A percentile compares a stretch with the other conserved stretches of the same genome.
Conservation (phyloP, 1,284 basidiomycete species). For the Trichosporon coremiiforme region DNA sequence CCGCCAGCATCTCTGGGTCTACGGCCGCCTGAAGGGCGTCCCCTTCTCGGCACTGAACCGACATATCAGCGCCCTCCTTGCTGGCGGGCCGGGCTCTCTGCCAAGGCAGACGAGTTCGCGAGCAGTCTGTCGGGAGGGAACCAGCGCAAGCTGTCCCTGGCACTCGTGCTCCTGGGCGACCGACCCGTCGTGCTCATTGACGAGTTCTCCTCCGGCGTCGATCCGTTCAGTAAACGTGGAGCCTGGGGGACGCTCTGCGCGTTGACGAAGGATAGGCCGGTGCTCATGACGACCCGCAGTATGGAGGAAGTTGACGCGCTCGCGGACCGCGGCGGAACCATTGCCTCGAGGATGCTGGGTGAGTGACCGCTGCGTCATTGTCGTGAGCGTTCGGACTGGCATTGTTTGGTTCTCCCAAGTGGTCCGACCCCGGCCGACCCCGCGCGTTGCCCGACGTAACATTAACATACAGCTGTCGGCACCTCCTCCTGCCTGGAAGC, state of each 20-base stretch:
- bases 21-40: slow-evolving; percentile 63
- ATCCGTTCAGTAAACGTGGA: slow-evolving; percentile 78
- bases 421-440: too few species aligned
- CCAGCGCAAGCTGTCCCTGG: slow-evolving; percentile 75
- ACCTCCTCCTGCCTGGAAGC: too few species aligned
- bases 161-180: slow-evolving; percentile 79
- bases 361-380: neutral
- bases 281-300: slow-evolving; percentile 63
- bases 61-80: slow-evolving; percentile 66
- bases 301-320: slow-evolving; percentile 82
- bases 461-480: too few species aligned
- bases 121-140: slow-evolving; percentile 76
- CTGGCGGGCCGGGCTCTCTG: slow-evolving; percentile 63
- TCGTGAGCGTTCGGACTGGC: too few species aligned
- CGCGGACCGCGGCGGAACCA: slow-evolving; percentile 70
- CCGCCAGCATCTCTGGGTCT: slow-evolving; percentile 66
- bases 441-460: too few species aligned
- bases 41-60: slow-evolving; percentile 60
- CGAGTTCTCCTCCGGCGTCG: slow-evolving; percentile 79
- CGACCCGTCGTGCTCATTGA: slow-evolving; percentile 76
- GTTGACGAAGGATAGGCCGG: slow-evolving; percentile 54
- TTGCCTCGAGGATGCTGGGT: slow-evolving; percentile 70
- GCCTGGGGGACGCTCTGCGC: slow-evolving; percentile 70
- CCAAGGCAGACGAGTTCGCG: slow-evolving; percentile 70
- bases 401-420: too few species aligned